Percentiles rank a stretch among this genome's conserved stretches.
These are phyloP conservation scores for Scedosporium aurantiacum DNA, from an alignment of 2,329 filamentous ascomycete species.

Conservation along the genomic window DNA sequence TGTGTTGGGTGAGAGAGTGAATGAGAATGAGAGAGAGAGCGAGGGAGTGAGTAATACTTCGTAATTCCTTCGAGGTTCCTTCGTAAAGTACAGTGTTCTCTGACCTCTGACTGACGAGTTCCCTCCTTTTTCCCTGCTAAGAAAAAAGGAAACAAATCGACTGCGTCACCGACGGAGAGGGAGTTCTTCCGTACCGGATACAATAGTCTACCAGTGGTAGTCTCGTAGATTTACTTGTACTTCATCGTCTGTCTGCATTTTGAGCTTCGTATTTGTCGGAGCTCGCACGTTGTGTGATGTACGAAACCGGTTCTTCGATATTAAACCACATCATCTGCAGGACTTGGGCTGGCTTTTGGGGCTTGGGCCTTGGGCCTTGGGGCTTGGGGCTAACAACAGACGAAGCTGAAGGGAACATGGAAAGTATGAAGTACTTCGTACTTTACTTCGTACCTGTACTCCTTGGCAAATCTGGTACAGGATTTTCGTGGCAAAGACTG, in stretches of 20 bases:
- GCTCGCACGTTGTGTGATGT: too few relatives aligned
- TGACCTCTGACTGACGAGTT: neutral
- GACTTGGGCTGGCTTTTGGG: neutral
- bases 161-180: neutral
- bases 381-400: neutral
- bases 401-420: neutral
- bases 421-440: too few relatives aligned
- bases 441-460: too few relatives aligned
- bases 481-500: neutral
- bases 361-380: neutral
- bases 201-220: neutral
- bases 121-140: neutral
- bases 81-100: neutral
- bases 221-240: neutral
- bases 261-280: neutral
- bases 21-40: neutral
- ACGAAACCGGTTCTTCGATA: neutral
- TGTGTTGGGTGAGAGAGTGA: neutral
- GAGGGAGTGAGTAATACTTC: neutral
- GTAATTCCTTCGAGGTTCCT: too few relatives aligned
- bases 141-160: neutral
- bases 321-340: neutral
- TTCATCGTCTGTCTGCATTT: neutral
- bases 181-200: neutral
- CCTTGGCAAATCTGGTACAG: neutral